Evolutionary conservation across 176 grass and related monocot genomes (phyloP).

Genomic region (Oryza glaberrima): DNA sequence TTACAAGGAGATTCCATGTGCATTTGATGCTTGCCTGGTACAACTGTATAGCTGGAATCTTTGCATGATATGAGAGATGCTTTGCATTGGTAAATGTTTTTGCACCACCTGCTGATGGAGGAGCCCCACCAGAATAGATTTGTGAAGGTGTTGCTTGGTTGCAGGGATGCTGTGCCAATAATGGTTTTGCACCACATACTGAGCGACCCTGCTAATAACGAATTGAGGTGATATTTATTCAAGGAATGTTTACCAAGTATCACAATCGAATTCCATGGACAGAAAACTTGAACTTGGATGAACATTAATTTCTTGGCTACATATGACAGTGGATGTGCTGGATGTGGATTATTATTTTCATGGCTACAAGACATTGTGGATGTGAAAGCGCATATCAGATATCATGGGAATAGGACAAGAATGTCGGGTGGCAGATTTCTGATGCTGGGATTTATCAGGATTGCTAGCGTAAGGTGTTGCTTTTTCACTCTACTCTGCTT

Average conservation of each 20-base stretch:
- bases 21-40: not conserved
- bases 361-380: not conserved
- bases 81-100: not conserved
- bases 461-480: not conserved
- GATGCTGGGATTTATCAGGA: not conserved
- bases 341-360: not conserved
- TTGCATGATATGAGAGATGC: not conserved
- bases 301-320: not conserved
- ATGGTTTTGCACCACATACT: not conserved
- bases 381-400: not conserved
- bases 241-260: not conserved
- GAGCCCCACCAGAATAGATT: not conserved
- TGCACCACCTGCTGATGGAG: not conserved
- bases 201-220: not conserved
- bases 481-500: not conserved
- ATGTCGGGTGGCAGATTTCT: not conserved
- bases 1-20: not conserved
- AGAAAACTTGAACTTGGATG: not conserved
- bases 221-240: not conserved
- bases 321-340: too few relatives aligned
- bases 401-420: not conserved
- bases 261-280: not conserved
- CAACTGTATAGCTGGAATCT: not conserved
- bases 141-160: constrained; percentile 6
- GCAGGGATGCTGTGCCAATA: not conserved